A percentile compares a stretch with the other conserved stretches of the same genome.
Conservation (phyloP, 2,329 filamentous ascomycete genomes). For the Neonectria neomacrospora region DNA sequence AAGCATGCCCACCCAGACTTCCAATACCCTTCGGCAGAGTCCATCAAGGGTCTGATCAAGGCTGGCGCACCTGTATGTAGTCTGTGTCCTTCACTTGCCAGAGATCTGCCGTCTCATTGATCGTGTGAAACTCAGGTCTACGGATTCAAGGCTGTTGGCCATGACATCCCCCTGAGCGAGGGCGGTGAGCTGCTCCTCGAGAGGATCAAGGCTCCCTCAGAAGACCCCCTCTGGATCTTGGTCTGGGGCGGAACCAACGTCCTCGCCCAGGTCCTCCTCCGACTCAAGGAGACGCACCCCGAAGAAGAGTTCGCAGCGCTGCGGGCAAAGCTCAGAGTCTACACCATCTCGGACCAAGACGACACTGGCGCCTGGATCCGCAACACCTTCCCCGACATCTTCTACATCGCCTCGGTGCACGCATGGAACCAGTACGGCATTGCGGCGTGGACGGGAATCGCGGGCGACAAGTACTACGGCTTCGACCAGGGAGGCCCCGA, state of each 20-base stretch:
- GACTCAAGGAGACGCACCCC: constrained; percentile 45
- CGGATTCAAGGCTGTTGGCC: constrained; percentile 48
- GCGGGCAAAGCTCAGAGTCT: constrained; percentile 58
- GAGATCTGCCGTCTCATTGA: neutral
- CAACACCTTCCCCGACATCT: constrained; percentile 62
- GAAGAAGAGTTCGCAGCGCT: constrained; percentile 50
- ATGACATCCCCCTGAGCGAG: constrained; percentile 47
- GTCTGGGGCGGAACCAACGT: constrained; percentile 65
- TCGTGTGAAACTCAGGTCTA: constrained; percentile 41
- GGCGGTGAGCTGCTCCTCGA: constrained; percentile 57
- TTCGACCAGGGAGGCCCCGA: constrained; percentile 52
- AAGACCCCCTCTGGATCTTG: constrained; percentile 61
- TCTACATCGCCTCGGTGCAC: constrained; percentile 67
- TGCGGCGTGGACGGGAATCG: constrained; percentile 68
- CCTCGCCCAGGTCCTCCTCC: constrained; percentile 59
- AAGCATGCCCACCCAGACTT: constrained; percentile 57
- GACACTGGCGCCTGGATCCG: constrained; percentile 68
- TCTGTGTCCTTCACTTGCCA: neutral
- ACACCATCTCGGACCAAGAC: constrained; percentile 70
- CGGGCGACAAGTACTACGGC: constrained; percentile 49
- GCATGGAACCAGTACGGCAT: constrained; percentile 65
- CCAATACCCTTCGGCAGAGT: constrained; percentile 53
- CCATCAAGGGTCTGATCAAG: constrained; percentile 50
- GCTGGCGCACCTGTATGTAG: constrained; percentile 49
- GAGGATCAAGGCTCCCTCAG: constrained; percentile 35